Evolutionary conservation across 192 early-diverging fungal genomes (phyloP), one percentile per base, ranked within the genome.

Genomic region (Rhizophagus prolifer): DNA sequence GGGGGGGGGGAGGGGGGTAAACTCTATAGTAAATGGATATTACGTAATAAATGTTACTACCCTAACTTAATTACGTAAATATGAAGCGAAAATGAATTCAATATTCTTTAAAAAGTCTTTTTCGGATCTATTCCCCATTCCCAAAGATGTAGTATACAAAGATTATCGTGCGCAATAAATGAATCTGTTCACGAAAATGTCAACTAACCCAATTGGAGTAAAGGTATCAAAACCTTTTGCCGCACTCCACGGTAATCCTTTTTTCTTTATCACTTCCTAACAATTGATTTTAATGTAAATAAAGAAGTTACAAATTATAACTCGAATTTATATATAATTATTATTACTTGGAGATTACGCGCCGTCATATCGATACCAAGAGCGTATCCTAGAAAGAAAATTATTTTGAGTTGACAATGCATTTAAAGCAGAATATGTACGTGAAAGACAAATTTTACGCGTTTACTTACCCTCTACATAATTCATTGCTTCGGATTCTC

Each of bases 221-320:
- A 97, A 98, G 7, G 95, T 95, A 79, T 98, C 97, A 83, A 92
- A 97, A 1, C 96, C 97, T 85, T 98, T 98, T 41, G 97, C 91
- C 1, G 89, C 85, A 26, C 92, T 90, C 97, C 97, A 98, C 23
- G 97, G 97, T 50, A 91, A 83, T 1, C 95, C 94, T 19, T 81
- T 84, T 78, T 91, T 89, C 84, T 96, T 98, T 60, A 92, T 95
- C 36, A 85, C 84, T 25, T 93, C 90, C 84, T 95, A 44, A 63
- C 12, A 46, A 50, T 9, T n/a, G 70, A 41, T 30, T 31, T 28
- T 8, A 77, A 31, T 67, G 26, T 38, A 28, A 26, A 2, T 30
- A 23, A 14, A 9, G 62, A 13, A 63, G 25, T 25, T 12, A 50
- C 21, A 9, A 28, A 12, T 38, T 38, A 21, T 75, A 46, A 75